These are phyloP conservation scores for Citrus medica DNA, from an alignment of 345 rosid genomes.

Conservation along the genomic window DNA sequence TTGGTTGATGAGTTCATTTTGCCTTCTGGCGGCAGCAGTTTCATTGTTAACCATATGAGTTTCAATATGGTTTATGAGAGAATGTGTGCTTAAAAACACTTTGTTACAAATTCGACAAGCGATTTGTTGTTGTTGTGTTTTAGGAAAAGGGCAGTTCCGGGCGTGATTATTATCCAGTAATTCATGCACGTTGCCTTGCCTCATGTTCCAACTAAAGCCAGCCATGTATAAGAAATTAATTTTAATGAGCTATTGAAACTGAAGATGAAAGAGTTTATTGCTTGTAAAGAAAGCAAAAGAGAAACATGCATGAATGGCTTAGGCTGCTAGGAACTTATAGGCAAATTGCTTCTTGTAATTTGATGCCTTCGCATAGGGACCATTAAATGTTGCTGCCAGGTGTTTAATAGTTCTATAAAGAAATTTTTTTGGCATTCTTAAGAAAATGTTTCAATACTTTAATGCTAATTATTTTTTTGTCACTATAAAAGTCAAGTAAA, in stretches of 20 bases:
- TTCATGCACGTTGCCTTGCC: neutral
- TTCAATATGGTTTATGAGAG: slow-evolving; percentile 28
- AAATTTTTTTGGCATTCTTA: neutral
- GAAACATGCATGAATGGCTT: neutral
- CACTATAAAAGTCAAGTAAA: neutral
- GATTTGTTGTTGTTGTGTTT: slow-evolving; percentile 6
- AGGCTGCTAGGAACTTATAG: neutral
- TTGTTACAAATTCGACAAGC: slow-evolving; percentile 33
- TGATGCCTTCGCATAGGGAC: neutral
- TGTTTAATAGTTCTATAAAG: neutral
- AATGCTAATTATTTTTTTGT: slow-evolving; percentile 13
- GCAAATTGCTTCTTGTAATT: neutral
- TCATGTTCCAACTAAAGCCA: slow-evolving; percentile 23
- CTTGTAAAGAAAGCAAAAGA: neutral
- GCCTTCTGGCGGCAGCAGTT: neutral
- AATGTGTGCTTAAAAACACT: slow-evolving; percentile 21
- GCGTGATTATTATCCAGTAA: neutral
- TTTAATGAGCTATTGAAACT: neutral
- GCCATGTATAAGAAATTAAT: slow-evolving; percentile 4
- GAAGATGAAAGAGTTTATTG: neutral
- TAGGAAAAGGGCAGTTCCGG: neutral
- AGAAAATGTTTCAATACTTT: slow-evolving; percentile 1
- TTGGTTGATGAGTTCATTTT: neutral
- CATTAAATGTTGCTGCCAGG: neutral
- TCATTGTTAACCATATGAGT: slow-evolving; percentile 5